Percentiles rank a stretch among this genome's conserved stretches.
Conservation (phyloP, 2,329 filamentous ascomycete species). For the Aureobasidium musti region DNA sequence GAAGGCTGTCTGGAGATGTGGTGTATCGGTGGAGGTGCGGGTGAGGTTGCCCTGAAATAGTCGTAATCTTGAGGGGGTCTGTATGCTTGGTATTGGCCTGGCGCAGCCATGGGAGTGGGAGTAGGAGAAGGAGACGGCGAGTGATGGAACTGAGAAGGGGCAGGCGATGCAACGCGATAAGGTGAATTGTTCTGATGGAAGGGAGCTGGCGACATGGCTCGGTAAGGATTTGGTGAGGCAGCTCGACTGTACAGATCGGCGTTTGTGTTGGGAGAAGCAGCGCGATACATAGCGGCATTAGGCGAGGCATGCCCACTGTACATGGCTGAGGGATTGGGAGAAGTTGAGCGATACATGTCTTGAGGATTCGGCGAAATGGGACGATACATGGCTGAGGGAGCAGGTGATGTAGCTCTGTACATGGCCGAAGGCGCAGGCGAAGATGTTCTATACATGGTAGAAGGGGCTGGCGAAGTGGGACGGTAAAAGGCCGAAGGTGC, state of each 20-base stretch:
- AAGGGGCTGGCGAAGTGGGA: conserved; percentile 30
- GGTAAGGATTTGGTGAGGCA: conserved; percentile 30
- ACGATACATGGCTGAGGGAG: conserved; percentile 31
- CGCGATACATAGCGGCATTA: conserved; percentile 17
- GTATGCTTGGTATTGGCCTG: conserved; percentile 15
- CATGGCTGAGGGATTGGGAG: conserved; percentile 30
- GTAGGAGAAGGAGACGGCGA: conserved; percentile 28
- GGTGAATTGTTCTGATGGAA: neutral
- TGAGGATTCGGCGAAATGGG: conserved; percentile 30
- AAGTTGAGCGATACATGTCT: conserved; percentile 33
- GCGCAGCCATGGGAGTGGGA: neutral
- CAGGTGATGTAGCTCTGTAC: conserved; percentile 35
- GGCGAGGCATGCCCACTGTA: neutral
- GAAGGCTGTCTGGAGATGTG: conserved; percentile 33
- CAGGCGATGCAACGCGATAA: conserved; percentile 34
- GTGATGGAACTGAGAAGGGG: conserved; percentile 41
- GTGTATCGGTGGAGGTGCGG: conserved; percentile 46
- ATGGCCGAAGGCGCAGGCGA: conserved; percentile 34
- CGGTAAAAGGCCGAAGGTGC: conserved; percentile 43
- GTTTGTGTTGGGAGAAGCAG: conserved; percentile 36
- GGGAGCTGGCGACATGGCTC: conserved; percentile 14
- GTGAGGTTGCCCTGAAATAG: conserved; percentile 46
- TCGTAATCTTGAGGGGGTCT: conserved; percentile 37
- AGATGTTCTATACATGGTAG: conserved; percentile 35
- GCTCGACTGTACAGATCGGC: conserved; percentile 16